Base-by-base conservation (phyloP, 1,139 yeast species). In the Yamadazyma diospyri region DNA sequence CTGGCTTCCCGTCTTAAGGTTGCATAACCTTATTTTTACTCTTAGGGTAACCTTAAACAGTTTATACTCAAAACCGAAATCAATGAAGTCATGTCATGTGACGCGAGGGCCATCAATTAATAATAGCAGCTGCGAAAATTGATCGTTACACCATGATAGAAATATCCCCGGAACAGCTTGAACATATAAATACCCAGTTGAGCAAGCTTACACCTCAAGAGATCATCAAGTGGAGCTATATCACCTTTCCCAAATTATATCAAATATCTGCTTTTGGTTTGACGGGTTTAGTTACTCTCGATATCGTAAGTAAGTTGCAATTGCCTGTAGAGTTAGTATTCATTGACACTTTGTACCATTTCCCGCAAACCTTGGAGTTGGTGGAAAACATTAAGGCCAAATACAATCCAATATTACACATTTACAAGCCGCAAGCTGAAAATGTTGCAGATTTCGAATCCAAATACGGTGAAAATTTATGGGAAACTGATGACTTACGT, bases 251-350 rank as follows among this genome's bases (percentile, higher is more conserved):
- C 4, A 71, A 78, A 23, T 65, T 92, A 21, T 88, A 59, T 53
- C 98, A 92, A 57, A 88, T 96, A 3, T 87, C 97, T 0, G 97
- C 97, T 2, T 87, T 89, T 59, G 98, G 98, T 0, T 69, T 92
- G 26, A 85, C 96, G 1, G 98, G 98, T 0, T 62, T 89, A 38
- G 95, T 83, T 16, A 88, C 92, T 10, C 67, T 86, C 22, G 97
- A 89, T 55, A 83, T 89, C 73, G 62, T 89, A 25, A 70, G 84
- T n/a, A 78, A 78, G 51, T 47, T 81, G 33, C 47, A 45, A 10
- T 69, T 71, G 45, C 70, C 79, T 1, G 70, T 86, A 8, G 95
- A 88, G 38, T 67, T 89, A 38, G 82, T 92, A 4, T 92, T 89
- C 52, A 69, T 89, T 29, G 97, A 92, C 54, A 92, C 98, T 0